Conservation (phyloP, 495 filamentous ascomycete species). For the Symbiotaphrina buchneri region DNA sequence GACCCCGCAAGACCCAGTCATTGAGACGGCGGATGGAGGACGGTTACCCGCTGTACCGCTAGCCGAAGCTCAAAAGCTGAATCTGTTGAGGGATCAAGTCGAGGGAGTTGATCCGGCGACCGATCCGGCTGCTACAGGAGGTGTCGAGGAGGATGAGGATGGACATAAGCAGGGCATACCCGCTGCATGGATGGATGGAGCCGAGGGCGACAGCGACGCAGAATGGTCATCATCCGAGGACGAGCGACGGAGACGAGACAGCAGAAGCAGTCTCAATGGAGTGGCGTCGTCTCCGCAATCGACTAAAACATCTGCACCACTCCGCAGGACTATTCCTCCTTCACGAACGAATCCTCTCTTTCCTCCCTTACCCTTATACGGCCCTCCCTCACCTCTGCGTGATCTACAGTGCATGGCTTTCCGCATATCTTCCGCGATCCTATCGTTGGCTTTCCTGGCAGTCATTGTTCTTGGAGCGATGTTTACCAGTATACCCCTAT, state of each 20-base stretch:
- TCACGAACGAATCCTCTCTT: constrained; percentile 65
- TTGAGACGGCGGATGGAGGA: constrained; percentile 38
- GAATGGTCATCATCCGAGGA: neutral
- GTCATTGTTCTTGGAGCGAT: constrained; percentile 55
- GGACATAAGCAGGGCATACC: constrained; percentile 5
- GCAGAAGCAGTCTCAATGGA: constrained; percentile 1
- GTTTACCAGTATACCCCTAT: constrained; percentile 30
- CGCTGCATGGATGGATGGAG: neutral
- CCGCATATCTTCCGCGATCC: constrained; percentile 39
- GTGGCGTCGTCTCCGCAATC: constrained; percentile 3
- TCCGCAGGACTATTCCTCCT: constrained; percentile 22
- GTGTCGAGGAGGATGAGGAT: constrained; percentile 6
- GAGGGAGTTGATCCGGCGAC: constrained; percentile 7
- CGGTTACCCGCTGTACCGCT: constrained; percentile 41
- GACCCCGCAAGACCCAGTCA: constrained; percentile 46
- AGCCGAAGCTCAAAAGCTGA: constrained; percentile 42
- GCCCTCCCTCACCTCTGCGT: constrained; percentile 39
- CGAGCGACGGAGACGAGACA: constrained; percentile 2
- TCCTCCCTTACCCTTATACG: constrained; percentile 68
- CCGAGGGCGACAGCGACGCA: constrained; percentile 1
- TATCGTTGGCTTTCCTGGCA: constrained; percentile 54
- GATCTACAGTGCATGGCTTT: constrained; percentile 40
- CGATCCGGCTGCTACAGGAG: constrained; percentile 3
- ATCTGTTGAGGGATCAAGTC: constrained; percentile 30
- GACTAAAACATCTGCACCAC: constrained; percentile 11